Evolutionary conservation across 2,329 filamentous ascomycete genomes (phyloP).

Genomic region (Chaetomiaceae sp.): DNA sequence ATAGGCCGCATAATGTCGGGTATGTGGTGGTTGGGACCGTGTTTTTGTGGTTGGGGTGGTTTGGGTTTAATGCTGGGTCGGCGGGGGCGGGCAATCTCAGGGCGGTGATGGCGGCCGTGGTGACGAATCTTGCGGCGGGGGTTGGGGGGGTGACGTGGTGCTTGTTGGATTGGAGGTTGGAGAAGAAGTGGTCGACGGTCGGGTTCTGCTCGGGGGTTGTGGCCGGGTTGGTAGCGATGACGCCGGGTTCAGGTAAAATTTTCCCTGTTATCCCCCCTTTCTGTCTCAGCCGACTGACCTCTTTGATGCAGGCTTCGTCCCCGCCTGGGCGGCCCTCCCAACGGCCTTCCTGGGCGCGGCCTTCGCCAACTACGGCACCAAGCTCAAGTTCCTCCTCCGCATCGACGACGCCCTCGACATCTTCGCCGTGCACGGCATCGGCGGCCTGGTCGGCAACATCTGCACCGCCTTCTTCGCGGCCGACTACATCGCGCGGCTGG

Average conservation of each 20-base stretch:
- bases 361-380: slow-evolving; percentile 80
- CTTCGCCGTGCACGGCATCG: slow-evolving; percentile 83
- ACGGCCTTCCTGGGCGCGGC: slow-evolving; percentile 58
- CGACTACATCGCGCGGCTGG: slow-evolving; percentile 68
- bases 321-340: slow-evolving; percentile 56
- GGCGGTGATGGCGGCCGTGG: slow-evolving; percentile 82
- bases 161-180: slow-evolving; percentile 83
- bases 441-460: slow-evolving; percentile 75
- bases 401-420: slow-evolving; percentile 88
- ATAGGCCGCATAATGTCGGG: slow-evolving; percentile 69
- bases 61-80: slow-evolving; percentile 89
- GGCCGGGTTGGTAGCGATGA: slow-evolving; percentile 81
- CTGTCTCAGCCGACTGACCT: slow-evolving; percentile 11
- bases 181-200: slow-evolving; percentile 89
- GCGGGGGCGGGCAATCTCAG: slow-evolving; percentile 79
- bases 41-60: slow-evolving; percentile 86
- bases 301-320: slow-evolving; percentile 69
- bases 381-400: slow-evolving; percentile 69
- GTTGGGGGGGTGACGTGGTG: slow-evolving; percentile 80
- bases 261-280: too few species aligned
- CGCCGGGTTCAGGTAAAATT: slow-evolving; percentile 47
- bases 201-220: slow-evolving; percentile 90
- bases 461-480: slow-evolving; percentile 74
- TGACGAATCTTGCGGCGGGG: slow-evolving; percentile 82
- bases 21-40: slow-evolving; percentile 69